Conservation (phyloP, 164 flowering plant genomes). For the Piper betle region DNA sequence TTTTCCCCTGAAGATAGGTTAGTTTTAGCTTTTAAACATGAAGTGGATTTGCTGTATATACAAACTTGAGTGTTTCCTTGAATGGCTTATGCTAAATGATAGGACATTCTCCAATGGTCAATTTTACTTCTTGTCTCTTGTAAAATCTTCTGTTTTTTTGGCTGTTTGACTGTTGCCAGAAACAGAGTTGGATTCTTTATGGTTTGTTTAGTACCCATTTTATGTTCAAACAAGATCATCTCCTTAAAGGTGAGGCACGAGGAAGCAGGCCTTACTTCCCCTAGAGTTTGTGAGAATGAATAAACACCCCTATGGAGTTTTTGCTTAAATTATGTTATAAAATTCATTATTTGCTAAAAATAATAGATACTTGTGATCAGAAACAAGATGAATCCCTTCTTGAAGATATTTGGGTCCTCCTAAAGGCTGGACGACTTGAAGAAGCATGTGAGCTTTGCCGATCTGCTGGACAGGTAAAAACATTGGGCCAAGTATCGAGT, state of each 20-base stretch:
- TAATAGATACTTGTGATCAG: constrained; percentile 22
- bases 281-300: background rate
- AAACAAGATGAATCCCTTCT: constrained; percentile 92
- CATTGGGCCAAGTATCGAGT: constrained; percentile 5
- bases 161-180: too few relatives aligned
- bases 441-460: constrained; percentile 94
- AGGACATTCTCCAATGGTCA: too few relatives aligned
- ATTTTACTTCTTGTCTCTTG: too few relatives aligned
- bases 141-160: too few relatives aligned
- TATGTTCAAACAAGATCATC: too few relatives aligned
- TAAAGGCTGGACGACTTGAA: constrained; percentile 82
- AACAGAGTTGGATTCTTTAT: too few relatives aligned
- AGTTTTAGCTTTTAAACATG: background rate
- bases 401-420: constrained; percentile 88
- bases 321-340: background rate
- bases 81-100: too few relatives aligned
- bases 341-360: background rate
- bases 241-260: too few relatives aligned
- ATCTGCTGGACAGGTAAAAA: constrained; percentile 86
- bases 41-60: background rate
- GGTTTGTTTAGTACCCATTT: too few relatives aligned
- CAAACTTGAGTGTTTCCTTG: too few relatives aligned
- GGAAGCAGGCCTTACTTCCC: background rate
- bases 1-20: background rate
- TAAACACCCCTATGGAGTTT: background rate